Evolutionary conservation across 2,329 filamentous ascomycete genomes (phyloP).

Genomic region (Exophiala mesophila): DNA sequence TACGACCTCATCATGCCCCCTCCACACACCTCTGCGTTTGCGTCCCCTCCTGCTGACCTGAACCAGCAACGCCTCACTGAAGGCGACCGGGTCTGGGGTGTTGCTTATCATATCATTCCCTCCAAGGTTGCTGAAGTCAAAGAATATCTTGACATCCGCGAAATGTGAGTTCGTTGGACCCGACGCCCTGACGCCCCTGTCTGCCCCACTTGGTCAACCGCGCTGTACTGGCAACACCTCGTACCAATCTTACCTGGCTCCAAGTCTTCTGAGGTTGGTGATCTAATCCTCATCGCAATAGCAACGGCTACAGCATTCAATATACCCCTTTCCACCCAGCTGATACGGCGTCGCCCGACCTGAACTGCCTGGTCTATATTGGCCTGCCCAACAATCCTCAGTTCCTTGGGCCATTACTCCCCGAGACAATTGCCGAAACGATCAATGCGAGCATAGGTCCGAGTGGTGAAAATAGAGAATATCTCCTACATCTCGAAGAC

Average conservation of each 20-base stretch:
- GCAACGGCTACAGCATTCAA: slow-evolving; percentile 90
- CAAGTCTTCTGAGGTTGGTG: too few relatives aligned
- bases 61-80: slow-evolving; percentile 48
- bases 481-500: slow-evolving; percentile 73
- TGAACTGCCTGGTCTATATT: slow-evolving; percentile 77
- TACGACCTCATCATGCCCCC: slow-evolving; percentile 30
- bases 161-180: slow-evolving; percentile 56
- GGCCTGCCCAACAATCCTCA: slow-evolving; percentile 89
- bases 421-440: slow-evolving; percentile 48
- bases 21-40: not conserved
- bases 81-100: slow-evolving; percentile 69
- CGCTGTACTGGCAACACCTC: too few relatives aligned
- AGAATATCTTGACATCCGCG: slow-evolving; percentile 87
- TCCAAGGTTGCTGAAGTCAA: slow-evolving; percentile 73
- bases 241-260: too few relatives aligned
- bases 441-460: slow-evolving; percentile 73
- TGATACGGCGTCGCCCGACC: slow-evolving; percentile 30
- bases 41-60: slow-evolving; percentile 20
- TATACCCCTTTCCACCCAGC: slow-evolving; percentile 76
- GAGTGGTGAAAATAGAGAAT: slow-evolving; percentile 86
- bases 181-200: not conserved
- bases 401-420: slow-evolving; percentile 63
- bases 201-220: slow-evolving; percentile 4
- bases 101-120: slow-evolving; percentile 77
- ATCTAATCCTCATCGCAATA: too few relatives aligned